Conservation (phyloP, 257 asterid genomes). For the Lavandula angustifolia region DNA sequence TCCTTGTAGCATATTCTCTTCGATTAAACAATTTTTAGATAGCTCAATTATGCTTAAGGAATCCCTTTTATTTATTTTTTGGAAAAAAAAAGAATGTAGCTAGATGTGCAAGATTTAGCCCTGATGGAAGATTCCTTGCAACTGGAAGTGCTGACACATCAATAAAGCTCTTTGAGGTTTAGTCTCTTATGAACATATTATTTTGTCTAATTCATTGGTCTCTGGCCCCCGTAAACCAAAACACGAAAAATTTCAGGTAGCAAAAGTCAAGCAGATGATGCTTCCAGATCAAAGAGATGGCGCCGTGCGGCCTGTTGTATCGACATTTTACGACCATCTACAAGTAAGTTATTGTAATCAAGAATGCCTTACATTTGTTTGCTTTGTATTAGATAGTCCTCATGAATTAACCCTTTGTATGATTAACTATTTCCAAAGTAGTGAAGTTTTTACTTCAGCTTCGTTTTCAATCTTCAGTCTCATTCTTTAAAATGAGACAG, state of each 20-base stretch:
- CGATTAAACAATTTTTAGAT: conserved; percentile 9
- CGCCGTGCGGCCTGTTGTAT: conserved; percentile 63
- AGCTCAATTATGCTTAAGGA: conserved; percentile 27
- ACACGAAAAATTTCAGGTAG: conserved; percentile 39
- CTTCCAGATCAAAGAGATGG: conserved; percentile 71
- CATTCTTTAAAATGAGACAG: conserved; percentile 23
- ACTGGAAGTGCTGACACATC: conserved; percentile 89
- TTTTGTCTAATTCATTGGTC: conserved; percentile 29
- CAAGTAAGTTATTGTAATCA: conserved; percentile 49
- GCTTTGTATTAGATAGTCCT: conserved; percentile 12
- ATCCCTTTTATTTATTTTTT: background rate
- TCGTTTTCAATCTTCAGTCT: conserved; percentile 4
- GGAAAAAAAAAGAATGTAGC: conserved; percentile 51
- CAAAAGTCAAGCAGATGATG: conserved; percentile 79
- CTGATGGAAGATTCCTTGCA: conserved; percentile 87
- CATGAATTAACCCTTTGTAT: conserved; percentile 15
- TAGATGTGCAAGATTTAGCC: conserved; percentile 86
- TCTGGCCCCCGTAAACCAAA: background rate
- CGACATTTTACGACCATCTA: conserved; percentile 74
- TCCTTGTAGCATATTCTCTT: conserved; percentile 23
- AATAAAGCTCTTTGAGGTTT: conserved; percentile 75
- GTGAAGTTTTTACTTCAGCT: conserved; percentile 13
- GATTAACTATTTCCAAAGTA: conserved; percentile 11
- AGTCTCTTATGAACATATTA: conserved; percentile 26
- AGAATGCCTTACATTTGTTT: conserved; percentile 10